A percentile compares a stretch with the other conserved stretches of the same genome.
Conservation (phyloP, 2,329 filamentous ascomycete species). For the Ceratocystis smalleyi region DNA sequence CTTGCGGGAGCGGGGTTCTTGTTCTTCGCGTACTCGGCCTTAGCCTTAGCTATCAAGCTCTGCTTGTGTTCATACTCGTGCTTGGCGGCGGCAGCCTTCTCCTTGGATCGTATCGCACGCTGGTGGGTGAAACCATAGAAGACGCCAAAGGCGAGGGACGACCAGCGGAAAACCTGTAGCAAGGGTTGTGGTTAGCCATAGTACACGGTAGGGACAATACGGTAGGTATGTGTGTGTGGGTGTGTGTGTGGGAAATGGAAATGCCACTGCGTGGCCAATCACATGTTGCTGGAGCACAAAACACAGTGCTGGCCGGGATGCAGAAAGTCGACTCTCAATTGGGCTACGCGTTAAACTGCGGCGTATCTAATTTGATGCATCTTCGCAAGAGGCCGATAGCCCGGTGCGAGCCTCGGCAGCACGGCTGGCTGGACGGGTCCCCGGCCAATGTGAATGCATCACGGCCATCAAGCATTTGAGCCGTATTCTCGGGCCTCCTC, state of each 20-base stretch:
- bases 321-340: background rate
- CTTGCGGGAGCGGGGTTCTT: conserved; percentile 39
- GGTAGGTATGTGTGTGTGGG: background rate
- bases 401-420: background rate
- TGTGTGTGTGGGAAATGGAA: background rate
- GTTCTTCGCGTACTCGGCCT: conserved; percentile 69
- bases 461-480: background rate
- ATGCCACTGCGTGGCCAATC: background rate
- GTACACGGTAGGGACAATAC: background rate
- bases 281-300: background rate
- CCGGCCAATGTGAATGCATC: background rate
- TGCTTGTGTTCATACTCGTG: conserved; percentile 84
- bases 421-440: background rate
- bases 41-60: conserved; percentile 81
- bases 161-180: conserved; percentile 85
- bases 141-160: conserved; percentile 76
- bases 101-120: conserved; percentile 55
- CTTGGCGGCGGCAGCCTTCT: conserved; percentile 55
- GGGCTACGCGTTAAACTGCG: background rate
- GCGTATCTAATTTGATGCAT: background rate
- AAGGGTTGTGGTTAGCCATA: conserved; percentile 10
- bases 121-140: conserved; percentile 96
- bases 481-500: background rate
- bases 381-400: background rate
- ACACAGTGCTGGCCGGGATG: background rate